Conservation (phyloP, 441 rosid genomes). For the Viola pubescens region DNA sequence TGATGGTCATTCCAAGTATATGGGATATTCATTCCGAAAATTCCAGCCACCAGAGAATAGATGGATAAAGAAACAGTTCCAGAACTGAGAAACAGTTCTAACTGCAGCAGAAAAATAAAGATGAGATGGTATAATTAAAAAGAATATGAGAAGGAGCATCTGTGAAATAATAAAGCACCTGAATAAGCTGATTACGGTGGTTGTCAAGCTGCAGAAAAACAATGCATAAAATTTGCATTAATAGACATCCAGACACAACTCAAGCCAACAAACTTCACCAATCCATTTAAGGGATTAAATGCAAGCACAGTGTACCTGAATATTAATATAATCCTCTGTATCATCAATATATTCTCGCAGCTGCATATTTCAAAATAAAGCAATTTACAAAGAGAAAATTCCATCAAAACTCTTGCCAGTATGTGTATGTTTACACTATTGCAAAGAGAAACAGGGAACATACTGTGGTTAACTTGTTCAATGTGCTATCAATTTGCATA, state of each 20-base stretch:
- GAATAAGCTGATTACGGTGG: conserved; percentile 96
- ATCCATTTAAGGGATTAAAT: conserved; percentile 5
- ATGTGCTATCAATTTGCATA: conserved; percentile 87
- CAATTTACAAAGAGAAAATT: conserved; percentile 1
- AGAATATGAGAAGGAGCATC: neutral
- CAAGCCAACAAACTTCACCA: neutral
- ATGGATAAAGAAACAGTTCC: conserved; percentile 65
- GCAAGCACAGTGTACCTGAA: conserved; percentile 47
- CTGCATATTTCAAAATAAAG: conserved; percentile 37
- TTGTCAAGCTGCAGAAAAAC: conserved; percentile 74
- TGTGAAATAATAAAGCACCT: conserved; percentile 33
- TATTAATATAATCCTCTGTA: conserved; percentile 96
- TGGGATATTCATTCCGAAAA: conserved; percentile 93
- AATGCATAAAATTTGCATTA: conserved; percentile 3
- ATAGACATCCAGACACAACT: neutral
- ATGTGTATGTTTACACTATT: neutral
- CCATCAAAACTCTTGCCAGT: neutral
- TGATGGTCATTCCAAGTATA: conserved; percentile 62
- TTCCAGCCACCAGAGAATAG: conserved; percentile 67
- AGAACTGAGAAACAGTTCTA: conserved; percentile 75
- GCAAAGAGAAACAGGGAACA: conserved; percentile 3
- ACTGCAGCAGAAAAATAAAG: conserved; percentile 35
- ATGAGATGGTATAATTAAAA: conserved; percentile 2
- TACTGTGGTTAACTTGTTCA: conserved; percentile 83
- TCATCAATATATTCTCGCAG: conserved; percentile 92